A percentile compares a stretch with the other conserved stretches of the same genome.
Conservation (phyloP, 495 filamentous ascomycete species). For the Sordaria brevicollis region DNA sequence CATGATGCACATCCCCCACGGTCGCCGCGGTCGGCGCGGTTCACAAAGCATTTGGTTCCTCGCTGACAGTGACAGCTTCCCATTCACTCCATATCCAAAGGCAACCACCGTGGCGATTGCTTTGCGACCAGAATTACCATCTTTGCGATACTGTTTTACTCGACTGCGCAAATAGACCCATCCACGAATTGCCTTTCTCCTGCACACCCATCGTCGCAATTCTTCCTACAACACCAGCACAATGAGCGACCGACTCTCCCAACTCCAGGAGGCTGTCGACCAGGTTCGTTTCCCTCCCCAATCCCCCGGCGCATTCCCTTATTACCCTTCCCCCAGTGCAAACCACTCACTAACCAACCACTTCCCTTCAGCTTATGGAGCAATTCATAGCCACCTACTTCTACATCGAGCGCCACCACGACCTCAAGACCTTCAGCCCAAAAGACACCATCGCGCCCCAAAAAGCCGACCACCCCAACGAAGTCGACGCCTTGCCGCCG, state of each 20-base stretch:
- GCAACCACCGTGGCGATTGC: not conserved
- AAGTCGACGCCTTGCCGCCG: slow-evolving; percentile 52
- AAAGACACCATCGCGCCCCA: slow-evolving; percentile 48
- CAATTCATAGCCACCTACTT: slow-evolving; percentile 82
- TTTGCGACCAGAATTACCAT: not conserved
- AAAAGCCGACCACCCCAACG: slow-evolving; percentile 36
- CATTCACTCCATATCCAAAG: not conserved
- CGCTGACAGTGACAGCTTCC: not conserved
- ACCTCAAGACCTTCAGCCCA: slow-evolving; percentile 53
- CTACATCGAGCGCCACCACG: slow-evolving; percentile 76
- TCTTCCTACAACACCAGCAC: not conserved
- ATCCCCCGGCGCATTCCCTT: not conserved
- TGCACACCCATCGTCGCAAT: not conserved
- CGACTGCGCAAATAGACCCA: not conserved
- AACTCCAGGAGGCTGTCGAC: slow-evolving; percentile 90
- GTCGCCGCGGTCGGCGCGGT: not conserved
- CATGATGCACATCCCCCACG: not conserved
- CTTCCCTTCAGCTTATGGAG: slow-evolving; percentile 55
- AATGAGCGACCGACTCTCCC: slow-evolving; percentile 88
- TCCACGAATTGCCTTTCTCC: not conserved
- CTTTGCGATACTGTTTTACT: not conserved
- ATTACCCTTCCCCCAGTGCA: too few species aligned
- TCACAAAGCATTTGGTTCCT: not conserved
- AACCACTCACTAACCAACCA: not conserved
- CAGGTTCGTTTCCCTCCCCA: slow-evolving; percentile 43